Base-by-base conservation (phyloP, 495 filamentous ascomycete genomes). In the Aspergillus saccharolyticus region DNA sequence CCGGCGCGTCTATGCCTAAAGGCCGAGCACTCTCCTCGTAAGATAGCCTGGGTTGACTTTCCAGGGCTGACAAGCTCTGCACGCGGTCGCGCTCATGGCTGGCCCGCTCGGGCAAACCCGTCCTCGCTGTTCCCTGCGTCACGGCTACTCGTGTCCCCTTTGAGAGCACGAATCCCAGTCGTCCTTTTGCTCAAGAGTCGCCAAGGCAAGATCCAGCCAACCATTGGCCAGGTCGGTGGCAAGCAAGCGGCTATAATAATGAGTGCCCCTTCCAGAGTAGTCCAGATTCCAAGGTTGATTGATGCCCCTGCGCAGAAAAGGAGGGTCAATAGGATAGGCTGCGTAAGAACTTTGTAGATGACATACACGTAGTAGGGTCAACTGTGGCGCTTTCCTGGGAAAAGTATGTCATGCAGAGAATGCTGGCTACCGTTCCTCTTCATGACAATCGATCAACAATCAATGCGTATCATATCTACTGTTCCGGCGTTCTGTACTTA, bases 191-290 rank as follows among this genome's bases (percentile, higher is more conserved):
- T 43, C 5, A 61, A 12, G 1, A 63, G 45, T 12, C 33, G 14
- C 10, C 39, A 21, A 6, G 64, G 60, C 1, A 58, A 19, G 19
- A 60, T 20, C 0, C 56, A 55, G n/a, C 47, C 54, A 25, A 70
- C 47, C 7, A 70, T 54, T 9, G 67, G 65, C 67, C 67, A 66
- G 44, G 66, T 68, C 3, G 59, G 54, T 10, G 63, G 56, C 10
- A 70, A 61, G 20, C 65, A 70, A 5, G 63, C 55, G 21, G 65
- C 61, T 48, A 68, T 63, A 21, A 70, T 60, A 1, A 70, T 60
- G 14, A 68, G 50, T 0, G 50, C 63, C 2, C 63, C 48, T 60
- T 68, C 67, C 19, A 68, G 44, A 10, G 63, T 44, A 15, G 63
- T 63, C 44, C 61, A 55, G 20, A 70, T 65, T 8, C 59, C 63